Evolutionary conservation across 176 grass and related monocot species (phyloP).

Genomic region (Eremochloa ophiuroides): DNA sequence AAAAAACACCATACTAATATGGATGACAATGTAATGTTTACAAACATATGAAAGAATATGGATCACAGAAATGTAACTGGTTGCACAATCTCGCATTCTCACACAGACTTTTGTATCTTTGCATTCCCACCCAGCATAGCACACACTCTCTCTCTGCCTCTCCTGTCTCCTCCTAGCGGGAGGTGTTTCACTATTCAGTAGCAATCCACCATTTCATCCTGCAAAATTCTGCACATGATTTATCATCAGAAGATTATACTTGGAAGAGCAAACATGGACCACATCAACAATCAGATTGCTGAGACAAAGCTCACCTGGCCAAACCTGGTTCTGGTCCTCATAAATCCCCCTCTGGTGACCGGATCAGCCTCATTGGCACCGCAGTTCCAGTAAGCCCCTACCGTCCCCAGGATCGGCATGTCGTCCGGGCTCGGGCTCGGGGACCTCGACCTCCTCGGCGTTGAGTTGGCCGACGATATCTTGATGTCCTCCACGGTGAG

Average conservation of each 20-base stretch:
- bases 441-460: constrained; percentile 67
- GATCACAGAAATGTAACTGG: constrained; percentile 4
- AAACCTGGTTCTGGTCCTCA: constrained; percentile 56
- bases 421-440: constrained; percentile 69
- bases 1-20: constrained; percentile 23
- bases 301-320: constrained; percentile 30
- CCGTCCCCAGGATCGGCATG: constrained; percentile 82
- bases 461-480: constrained; percentile 67
- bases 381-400: constrained; percentile 76
- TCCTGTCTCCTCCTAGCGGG: not conserved
- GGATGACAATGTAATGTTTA: constrained; percentile 29
- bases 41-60: constrained; percentile 46
- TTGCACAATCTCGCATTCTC: constrained; percentile 14
- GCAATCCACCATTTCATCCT: constrained; percentile 20
- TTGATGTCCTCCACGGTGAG: constrained; percentile 86
- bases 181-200: not conserved
- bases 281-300: not conserved
- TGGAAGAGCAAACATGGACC: not conserved
- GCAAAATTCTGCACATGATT: constrained; percentile 14
- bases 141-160: not conserved
- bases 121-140: not conserved
- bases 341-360: constrained; percentile 35
- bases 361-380: constrained; percentile 31
- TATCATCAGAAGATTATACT: not conserved
- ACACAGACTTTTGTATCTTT: constrained; percentile 8